Evolutionary conservation across 2,329 filamentous ascomycete genomes (phyloP).

Genomic region (Venturia effusa): DNA sequence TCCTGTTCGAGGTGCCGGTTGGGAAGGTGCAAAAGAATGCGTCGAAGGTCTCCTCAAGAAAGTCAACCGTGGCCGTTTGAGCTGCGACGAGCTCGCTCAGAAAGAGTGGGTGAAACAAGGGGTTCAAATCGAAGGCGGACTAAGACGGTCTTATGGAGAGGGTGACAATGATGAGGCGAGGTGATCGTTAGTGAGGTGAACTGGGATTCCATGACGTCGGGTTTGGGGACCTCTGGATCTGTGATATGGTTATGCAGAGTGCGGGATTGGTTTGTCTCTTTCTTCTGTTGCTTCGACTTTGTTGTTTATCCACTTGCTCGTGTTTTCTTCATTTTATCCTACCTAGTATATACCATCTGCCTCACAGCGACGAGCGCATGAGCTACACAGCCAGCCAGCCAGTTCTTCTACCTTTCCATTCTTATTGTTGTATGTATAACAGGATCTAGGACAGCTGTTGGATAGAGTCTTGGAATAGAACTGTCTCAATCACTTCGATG

Average conservation of each 20-base stretch:
- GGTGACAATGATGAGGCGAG: background rate
- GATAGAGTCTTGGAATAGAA: background rate
- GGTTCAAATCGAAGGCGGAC: constrained; percentile 53
- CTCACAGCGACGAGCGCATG: background rate
- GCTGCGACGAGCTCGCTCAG: constrained; percentile 59
- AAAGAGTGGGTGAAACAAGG: constrained; percentile 67
- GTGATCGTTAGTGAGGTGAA: background rate
- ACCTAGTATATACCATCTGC: background rate
- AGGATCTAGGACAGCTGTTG: background rate
- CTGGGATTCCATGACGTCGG: background rate
- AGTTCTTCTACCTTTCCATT: background rate
- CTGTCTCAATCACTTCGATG: background rate
- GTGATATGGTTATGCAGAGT: background rate
- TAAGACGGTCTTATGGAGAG: constrained; percentile 23
- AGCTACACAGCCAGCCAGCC: background rate
- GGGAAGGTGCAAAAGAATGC: constrained; percentile 66
- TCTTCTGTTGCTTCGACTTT: background rate
- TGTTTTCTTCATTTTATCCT: background rate
- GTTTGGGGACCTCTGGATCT: background rate
- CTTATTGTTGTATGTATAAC: background rate
- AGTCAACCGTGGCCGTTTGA: constrained; percentile 63
- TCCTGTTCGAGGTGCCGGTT: constrained; percentile 51
- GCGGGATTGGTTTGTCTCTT: background rate
- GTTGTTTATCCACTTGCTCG: background rate
- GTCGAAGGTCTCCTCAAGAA: constrained; percentile 80